Evolutionary conservation across 371 early-diverging fungal species (phyloP).

Genomic region (Mucor racemosus): DNA sequence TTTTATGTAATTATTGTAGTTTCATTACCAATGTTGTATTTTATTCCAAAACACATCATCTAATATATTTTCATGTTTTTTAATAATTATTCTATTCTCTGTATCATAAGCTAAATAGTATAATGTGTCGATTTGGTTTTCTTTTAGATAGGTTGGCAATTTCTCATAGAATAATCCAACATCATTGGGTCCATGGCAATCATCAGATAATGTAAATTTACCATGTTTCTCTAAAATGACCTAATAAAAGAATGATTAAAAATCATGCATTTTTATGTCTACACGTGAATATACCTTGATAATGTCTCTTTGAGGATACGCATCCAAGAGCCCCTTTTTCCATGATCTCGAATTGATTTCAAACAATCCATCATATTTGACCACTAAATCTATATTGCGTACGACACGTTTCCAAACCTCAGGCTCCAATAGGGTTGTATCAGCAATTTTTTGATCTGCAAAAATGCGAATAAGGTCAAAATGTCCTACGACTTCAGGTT

Average conservation of each 20-base stretch:
- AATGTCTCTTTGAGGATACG: conserved; percentile 87
- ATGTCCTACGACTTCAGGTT: conserved; percentile 91
- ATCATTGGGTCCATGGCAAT: conserved; percentile 89
- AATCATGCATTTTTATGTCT: not conserved
- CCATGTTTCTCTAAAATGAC: conserved; percentile 71
- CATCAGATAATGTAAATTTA: conserved; percentile 87
- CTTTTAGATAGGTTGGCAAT: conserved; percentile 57
- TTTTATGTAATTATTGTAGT: conserved; percentile 3
- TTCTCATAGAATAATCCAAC: conserved; percentile 84
- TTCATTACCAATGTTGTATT: conserved; percentile 35
- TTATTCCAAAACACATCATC: conserved; percentile 46
- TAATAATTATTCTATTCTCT: conserved; percentile 17
- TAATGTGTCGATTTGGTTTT: conserved; percentile 51
- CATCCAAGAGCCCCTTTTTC: conserved; percentile 85
- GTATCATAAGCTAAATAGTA: conserved; percentile 45
- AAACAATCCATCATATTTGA: conserved; percentile 83
- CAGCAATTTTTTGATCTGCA: conserved; percentile 49
- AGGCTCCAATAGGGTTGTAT: conserved; percentile 24
- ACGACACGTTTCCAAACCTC: conserved; percentile 65
- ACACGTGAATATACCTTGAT: conserved; percentile 54
- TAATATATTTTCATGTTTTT: conserved; percentile 36
- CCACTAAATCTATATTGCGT: conserved; percentile 84
- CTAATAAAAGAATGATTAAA: conserved; percentile 29
- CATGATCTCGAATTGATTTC: conserved; percentile 93
- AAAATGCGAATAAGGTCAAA: conserved; percentile 92